These are phyloP conservation scores for Boletales sp. DNA, from an alignment of 768 basidiomycete genomes.

Conservation along the genomic window DNA sequence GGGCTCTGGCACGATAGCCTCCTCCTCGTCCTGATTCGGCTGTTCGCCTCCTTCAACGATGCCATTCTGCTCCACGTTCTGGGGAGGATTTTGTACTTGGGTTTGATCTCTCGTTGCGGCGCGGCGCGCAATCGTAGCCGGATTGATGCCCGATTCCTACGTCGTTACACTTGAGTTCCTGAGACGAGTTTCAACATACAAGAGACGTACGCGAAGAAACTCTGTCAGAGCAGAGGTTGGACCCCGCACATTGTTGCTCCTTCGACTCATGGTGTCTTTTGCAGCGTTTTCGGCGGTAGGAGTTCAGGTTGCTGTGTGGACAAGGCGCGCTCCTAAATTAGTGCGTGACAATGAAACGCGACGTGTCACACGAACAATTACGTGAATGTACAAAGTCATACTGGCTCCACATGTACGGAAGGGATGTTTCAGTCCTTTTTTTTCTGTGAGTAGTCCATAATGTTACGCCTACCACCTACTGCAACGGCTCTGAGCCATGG, in stretches of 20 bases:
- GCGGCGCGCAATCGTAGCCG: constrained; percentile 38
- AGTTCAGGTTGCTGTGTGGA: not conserved
- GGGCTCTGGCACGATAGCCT: not conserved
- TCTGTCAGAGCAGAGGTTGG: constrained; percentile 83
- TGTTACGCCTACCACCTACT: not conserved
- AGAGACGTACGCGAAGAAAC: constrained; percentile 59
- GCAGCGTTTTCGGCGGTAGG: no score
- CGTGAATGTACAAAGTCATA: not conserved
- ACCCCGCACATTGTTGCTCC: constrained; percentile 63
- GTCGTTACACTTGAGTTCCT: no score
- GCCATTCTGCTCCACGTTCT: constrained; percentile 8
- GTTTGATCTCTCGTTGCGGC: constrained; percentile 28
- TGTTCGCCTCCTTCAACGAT: constrained; percentile 14
- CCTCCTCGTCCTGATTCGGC: constrained; percentile 6
- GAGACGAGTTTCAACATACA: no score
- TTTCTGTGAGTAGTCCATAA: not conserved
- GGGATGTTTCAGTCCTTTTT: no score
- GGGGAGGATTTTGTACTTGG: constrained; percentile 30
- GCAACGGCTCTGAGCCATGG: not conserved
- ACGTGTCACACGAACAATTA: constrained; percentile 14
- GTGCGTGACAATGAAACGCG: constrained; percentile 10
- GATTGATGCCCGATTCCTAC: constrained; percentile 53
- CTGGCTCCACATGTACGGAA: no score
- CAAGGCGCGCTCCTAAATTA: constrained; percentile 9
- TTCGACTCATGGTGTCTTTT: constrained; percentile 23